Percentiles rank a stretch among this genome's conserved stretches.
Conservation (phyloP, 768 basidiomycete genomes). For the Fistulinella prunicolor region DNA sequence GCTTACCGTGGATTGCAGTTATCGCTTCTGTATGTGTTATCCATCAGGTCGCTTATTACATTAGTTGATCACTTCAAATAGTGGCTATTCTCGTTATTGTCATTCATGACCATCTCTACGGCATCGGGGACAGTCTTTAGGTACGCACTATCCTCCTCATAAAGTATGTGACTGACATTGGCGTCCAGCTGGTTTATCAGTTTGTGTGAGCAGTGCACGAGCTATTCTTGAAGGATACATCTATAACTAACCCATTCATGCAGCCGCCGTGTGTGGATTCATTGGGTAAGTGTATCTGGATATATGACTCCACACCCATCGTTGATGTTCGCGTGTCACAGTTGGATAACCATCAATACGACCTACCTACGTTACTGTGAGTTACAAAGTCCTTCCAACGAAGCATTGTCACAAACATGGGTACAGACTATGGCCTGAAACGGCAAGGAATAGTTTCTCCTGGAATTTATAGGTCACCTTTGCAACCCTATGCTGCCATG, state of each 20-base stretch:
- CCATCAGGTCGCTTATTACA: constrained; percentile 13
- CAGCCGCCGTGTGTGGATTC: constrained; percentile 61
- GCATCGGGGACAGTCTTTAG: constrained; percentile 43
- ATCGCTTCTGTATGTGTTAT: constrained; percentile 24
- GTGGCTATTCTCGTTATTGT: constrained; percentile 43
- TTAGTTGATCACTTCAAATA: constrained; percentile 5
- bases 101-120: constrained; percentile 66
- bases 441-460: constrained; percentile 51
- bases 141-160: constrained; percentile 7
- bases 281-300: constrained; percentile 29
- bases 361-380: constrained; percentile 71
- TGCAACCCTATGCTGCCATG: constrained; percentile 68
- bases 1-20: constrained; percentile 47
- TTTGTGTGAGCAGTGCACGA: constrained; percentile 44
- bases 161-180: constrained; percentile 20
- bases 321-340: constrained; percentile 49
- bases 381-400: constrained; percentile 20
- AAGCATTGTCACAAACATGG: constrained; percentile 32
- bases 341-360: constrained; percentile 65
- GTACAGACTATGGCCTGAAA: constrained; percentile 15
- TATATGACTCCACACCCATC: constrained; percentile 31
- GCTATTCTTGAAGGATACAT: not conserved
- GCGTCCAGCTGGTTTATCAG: constrained; percentile 61
- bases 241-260: not conserved
- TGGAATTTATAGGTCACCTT: constrained; percentile 56